Base-by-base conservation (phyloP, 2,329 filamentous ascomycete species). In the Xylariales sp. region DNA sequence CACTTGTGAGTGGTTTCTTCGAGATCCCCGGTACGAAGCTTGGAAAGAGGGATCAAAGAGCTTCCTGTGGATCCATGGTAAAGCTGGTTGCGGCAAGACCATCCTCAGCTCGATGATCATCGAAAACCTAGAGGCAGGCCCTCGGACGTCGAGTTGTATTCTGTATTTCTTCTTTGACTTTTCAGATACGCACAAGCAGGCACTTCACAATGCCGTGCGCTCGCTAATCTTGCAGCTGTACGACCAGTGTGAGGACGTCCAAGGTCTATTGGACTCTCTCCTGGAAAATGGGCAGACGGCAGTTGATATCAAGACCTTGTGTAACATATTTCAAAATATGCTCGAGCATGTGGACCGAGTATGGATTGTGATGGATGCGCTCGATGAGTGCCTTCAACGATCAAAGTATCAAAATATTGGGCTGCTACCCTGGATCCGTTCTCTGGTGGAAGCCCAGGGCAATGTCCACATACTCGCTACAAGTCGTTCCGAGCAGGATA, bases 71-170 rank as follows among this genome's bases (percentile, higher is more conserved):
- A 51, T 67, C 5, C 38, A 63, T 45, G 60, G 64, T 1, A 64
- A 62, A 15, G 53, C 60, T n/a, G 64, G 64, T 27, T 67, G 63
- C 35, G 63, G 66, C 7, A 68, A 68, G 43, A 66, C 62, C 1
- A 50, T 67, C 37, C 51, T 67, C 1, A 59, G 56, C 40, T 64
- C 59, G 5, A 60, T 53, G 2, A 44, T 67, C 23, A 49, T 66
- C n/a, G 33, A 60, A 40, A 37, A 56, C 37, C 36, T 56, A 10
- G 33, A 47, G 14, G 14, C 36, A 15, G 33, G 14, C n/a, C 5
- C 17, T 4, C 19, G 28, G 14, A 20, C n/a, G 12, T 24, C 21
- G 14, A 29, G 18, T 17, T 30, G 21, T 10, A 18, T 50, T 8
- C 19, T 51, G 3, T 62, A 61, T 35, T 65, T 61, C 44, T 62